These are phyloP conservation scores for Thozetella sp. DNA, from an alignment of 495 filamentous ascomycete genomes.

Conservation along the genomic window DNA sequence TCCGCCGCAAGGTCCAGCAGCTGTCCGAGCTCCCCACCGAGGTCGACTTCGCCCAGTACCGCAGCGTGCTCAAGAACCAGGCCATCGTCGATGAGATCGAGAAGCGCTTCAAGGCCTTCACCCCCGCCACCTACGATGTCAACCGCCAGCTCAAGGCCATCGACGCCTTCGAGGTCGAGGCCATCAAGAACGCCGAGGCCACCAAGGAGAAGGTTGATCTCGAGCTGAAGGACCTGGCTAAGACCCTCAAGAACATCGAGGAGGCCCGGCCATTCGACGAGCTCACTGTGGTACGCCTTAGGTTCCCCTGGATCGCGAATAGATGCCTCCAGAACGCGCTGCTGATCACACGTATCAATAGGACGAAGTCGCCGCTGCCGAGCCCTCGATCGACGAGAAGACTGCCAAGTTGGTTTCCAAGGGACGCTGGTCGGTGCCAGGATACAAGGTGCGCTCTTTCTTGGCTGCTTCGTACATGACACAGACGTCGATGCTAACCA, in stretches of 20 bases:
- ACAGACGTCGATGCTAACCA: conserved; percentile 12
- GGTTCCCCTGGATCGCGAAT: background rate
- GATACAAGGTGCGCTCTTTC: conserved; percentile 82
- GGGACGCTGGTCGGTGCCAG: conserved; percentile 95
- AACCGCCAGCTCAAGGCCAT: conserved; percentile 92
- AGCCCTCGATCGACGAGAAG: conserved; percentile 95
- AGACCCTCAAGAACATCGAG: conserved; percentile 97
- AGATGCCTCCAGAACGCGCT: conserved; percentile 6
- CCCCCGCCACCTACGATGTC: conserved; percentile 90
- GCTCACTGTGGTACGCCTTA: conserved; percentile 87
- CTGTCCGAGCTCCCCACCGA: conserved; percentile 78
- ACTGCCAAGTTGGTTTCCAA: conserved; percentile 89
- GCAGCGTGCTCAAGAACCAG: conserved; percentile 88
- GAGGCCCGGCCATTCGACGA: conserved; percentile 94
- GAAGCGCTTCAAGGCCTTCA: conserved; percentile 86
- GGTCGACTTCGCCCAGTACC: conserved; percentile 94
- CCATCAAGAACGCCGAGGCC: conserved; percentile 92
- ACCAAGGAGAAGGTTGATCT: conserved; percentile 93
- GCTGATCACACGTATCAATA: conserved; percentile 33
- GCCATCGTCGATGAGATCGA: conserved; percentile 95
- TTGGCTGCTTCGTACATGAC: background rate
- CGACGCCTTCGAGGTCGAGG: conserved; percentile 95
- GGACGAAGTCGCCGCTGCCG: conserved; percentile 93
- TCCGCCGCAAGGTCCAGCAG: conserved; percentile 83
- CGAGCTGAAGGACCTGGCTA: conserved; percentile 88